A percentile compares a stretch with the other conserved stretches of the same genome.
These are phyloP conservation scores for Fusarium guadeloupense DNA, from an alignment of 2,329 filamentous ascomycete species.

Conservation along the genomic window DNA sequence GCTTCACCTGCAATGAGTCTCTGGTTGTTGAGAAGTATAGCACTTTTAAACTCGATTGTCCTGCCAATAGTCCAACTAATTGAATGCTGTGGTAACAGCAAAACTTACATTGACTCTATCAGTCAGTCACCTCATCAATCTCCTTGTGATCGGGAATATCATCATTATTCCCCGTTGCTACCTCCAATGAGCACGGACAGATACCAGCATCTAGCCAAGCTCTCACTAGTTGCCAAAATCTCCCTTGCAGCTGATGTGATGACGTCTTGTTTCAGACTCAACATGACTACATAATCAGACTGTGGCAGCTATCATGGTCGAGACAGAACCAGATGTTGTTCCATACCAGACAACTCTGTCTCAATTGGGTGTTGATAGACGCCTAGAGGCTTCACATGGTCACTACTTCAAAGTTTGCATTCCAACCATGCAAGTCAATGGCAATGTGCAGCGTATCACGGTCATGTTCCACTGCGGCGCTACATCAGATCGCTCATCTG, in stretches of 20 bases:
- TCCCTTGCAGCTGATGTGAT: slow-evolving; percentile 21
- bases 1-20: no score
- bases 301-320: slow-evolving; percentile 23
- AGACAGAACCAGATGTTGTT: not conserved
- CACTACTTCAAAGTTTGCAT: slow-evolving; percentile 3
- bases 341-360: slow-evolving; percentile 17
- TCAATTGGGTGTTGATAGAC: slow-evolving; percentile 16
- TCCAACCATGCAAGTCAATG: slow-evolving; percentile 13
- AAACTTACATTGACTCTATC: not conserved
- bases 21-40: no score
- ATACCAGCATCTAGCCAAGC: slow-evolving; percentile 20
- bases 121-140: not conserved
- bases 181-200: slow-evolving; percentile 14
- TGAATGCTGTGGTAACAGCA: not conserved
- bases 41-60: no score
- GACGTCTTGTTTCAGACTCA: slow-evolving; percentile 37
- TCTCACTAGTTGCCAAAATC: not conserved
- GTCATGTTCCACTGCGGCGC: not conserved
- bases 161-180: slow-evolving; percentile 26
- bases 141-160: slow-evolving; percentile 1
- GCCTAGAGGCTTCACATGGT: slow-evolving; percentile 7
- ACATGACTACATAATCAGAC: slow-evolving; percentile 11
- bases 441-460: slow-evolving; percentile 5
- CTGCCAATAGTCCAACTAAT: no score
- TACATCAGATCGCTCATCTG: not conserved